These are phyloP conservation scores for Botrytis fragariae DNA, from an alignment of 2,329 filamentous ascomycete species.

Conservation along the genomic window DNA sequence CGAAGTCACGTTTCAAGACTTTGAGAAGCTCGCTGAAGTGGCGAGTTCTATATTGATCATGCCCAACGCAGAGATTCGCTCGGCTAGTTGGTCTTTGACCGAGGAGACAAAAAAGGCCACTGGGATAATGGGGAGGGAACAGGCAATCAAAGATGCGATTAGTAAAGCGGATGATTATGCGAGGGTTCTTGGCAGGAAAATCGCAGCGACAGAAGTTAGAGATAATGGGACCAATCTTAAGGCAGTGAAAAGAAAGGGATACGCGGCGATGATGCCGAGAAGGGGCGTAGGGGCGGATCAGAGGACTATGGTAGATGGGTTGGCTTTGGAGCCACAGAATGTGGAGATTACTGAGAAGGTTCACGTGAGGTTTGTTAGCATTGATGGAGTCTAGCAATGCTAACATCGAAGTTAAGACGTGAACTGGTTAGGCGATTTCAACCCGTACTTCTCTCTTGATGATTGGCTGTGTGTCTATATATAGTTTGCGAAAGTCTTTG, in stretches of 20 bases:
- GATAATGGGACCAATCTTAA: background rate
- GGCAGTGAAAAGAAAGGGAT: background rate
- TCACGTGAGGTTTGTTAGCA: constrained; percentile 1
- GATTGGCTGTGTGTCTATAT: background rate
- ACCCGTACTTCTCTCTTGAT: background rate
- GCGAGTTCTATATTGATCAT: constrained; percentile 5
- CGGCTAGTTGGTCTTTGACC: background rate
- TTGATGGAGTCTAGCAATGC: background rate
- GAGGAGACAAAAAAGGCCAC: background rate
- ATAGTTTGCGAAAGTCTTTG: background rate
- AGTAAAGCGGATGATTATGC: background rate
- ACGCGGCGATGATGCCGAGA: background rate
- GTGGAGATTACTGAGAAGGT: background rate
- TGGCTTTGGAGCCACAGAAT: constrained; percentile 1
- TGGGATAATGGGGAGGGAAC: background rate
- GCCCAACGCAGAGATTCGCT: background rate
- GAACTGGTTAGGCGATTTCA: no score
- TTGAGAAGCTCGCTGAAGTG: background rate
- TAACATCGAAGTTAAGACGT: background rate
- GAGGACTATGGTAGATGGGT: background rate
- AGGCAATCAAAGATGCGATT: background rate
- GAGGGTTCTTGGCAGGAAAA: background rate
- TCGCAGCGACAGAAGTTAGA: background rate
- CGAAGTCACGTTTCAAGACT: background rate
- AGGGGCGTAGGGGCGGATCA: background rate